phyloP scores from a whole-genome alignment of 805 yeast species.

The Candida orba region DNA sequence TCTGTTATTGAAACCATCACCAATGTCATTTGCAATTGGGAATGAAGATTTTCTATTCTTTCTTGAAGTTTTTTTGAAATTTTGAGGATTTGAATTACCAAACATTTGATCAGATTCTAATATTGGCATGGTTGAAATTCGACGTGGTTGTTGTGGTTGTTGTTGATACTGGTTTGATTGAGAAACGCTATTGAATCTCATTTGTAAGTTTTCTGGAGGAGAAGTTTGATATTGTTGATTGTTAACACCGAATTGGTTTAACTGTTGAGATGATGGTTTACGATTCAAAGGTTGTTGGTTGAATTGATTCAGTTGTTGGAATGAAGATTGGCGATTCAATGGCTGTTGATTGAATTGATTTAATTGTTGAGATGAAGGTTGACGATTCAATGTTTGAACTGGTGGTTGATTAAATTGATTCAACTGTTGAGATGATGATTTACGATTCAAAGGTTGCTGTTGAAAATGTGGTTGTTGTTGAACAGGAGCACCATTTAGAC shows the following conservation, averaged over 20 bases:
- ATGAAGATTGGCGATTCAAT: conserved; percentile 1
- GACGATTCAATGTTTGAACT: conserved; percentile 5
- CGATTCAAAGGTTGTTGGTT: conserved; percentile 2
- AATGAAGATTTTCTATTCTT: conserved; percentile 37
- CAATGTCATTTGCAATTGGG: conserved; percentile 16
- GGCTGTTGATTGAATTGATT: conserved; percentile 1
- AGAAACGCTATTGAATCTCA: conserved; percentile 13
- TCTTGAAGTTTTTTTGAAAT: conserved; percentile 33
- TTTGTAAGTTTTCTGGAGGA: conserved; percentile 8
- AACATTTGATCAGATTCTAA: conserved; percentile 10
- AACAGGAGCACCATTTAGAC: conserved; percentile 4
- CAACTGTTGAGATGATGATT: conserved; percentile 2
- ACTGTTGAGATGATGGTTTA: conserved; percentile 1
- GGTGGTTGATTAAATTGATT: conserved; percentile 6
- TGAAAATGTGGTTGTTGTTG: conserved; percentile 7
- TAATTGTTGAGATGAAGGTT: conserved; percentile 1
- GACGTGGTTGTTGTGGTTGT: conserved; percentile 14
- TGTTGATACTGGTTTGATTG: not conserved
- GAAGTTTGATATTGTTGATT: conserved; percentile 1
- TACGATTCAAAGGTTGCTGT: conserved; percentile 3
- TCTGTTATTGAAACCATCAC: conserved; percentile 7
- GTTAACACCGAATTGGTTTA: conserved; percentile 1
- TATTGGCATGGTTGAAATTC: conserved; percentile 20
- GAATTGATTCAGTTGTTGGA: conserved; percentile 4
- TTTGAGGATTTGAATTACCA: conserved; percentile 5